Evolutionary conservation across 2,329 filamentous ascomycete genomes (phyloP), one percentile per base, ranked within the genome.

Genomic region (Karstenula rhodostoma): DNA sequence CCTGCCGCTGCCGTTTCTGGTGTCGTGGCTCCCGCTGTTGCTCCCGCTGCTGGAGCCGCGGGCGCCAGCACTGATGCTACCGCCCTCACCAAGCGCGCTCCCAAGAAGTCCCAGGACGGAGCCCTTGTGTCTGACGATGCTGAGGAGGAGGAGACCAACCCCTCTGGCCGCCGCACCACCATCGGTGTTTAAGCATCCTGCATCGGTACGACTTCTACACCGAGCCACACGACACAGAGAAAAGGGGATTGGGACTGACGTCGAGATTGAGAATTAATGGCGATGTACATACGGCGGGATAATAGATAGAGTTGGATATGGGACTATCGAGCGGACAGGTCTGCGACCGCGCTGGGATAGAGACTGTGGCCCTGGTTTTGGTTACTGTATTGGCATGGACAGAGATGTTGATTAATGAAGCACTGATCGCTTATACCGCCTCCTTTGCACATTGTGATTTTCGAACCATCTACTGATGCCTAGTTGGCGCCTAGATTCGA

Each of bases 141-240:
- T 56, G 65, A 77, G 60, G 73, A 77, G 67, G 74, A 77, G 67
- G 74, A 77, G 66, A 9, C 74, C 50, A 71, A 67, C 23, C 66
- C 71, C 35, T 65, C 59, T 6, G 63, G 55, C 48, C 60, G 43
- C 23, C 56, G 44, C 25, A 56, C 57, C 32, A 56, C 53, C 50
- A 50, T 46, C 32, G 59, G 57, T 56, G 57, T 58, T 46, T 58
- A 61, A 37, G 48, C 42, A 33, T 32, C 51, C 53, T 23, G 42
- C 44, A 49, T 44, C 50, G 10, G 22, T 12, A 10, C 37, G 43
- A 17, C 3, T n/a, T 12, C n/a, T 56, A 23, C 29, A 59, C 50
- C 35, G 42, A 44, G 19, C 12, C n/a, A 25, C 37, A 17, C 17
- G 2, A n/a, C 19, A 35, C 22, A 12, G 25, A 50, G 27, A 23